Conservation (phyloP, 192 early-diverging fungal genomes). For the Umbelopsis isabellina region DNA sequence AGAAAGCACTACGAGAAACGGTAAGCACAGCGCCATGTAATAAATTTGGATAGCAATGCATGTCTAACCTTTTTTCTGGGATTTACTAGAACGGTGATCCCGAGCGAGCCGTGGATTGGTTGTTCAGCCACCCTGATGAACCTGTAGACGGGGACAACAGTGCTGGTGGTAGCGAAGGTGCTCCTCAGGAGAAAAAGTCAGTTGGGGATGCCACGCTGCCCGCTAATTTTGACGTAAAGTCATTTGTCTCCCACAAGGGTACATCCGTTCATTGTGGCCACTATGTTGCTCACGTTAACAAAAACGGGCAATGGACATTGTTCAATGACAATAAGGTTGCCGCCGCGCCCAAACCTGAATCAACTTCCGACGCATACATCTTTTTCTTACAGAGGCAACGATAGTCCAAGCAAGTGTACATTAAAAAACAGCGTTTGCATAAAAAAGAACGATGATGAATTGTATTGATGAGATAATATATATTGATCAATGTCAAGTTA, state of each 20-base stretch:
- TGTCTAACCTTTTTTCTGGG: background rate
- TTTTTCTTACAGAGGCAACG: constrained; percentile 64
- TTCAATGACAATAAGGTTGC: constrained; percentile 98
- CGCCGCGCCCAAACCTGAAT: constrained; percentile 56
- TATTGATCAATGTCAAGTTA: no score
- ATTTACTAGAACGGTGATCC: constrained; percentile 66
- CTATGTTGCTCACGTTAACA: constrained; percentile 88
- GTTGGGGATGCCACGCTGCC: constrained; percentile 45
- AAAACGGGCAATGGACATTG: constrained; percentile 79
- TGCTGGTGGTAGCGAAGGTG: background rate
- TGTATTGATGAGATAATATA: no score
- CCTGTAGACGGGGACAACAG: constrained; percentile 48
- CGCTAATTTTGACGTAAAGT: constrained; percentile 68
- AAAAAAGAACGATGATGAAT: no score
- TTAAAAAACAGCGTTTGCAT: no score
- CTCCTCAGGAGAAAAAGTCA: background rate
- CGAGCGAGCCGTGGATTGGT: constrained; percentile 94
- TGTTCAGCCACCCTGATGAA: constrained; percentile 87
- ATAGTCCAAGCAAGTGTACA: background rate
- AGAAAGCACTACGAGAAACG: constrained; percentile 81
- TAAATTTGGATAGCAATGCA: background rate
- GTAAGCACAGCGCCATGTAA: constrained; percentile 44
- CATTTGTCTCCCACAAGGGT: constrained; percentile 95
- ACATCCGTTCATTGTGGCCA: constrained; percentile 96
- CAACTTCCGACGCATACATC: constrained; percentile 70